Base-by-base conservation (phyloP, 2,329 filamentous ascomycete species). In the Colletotrichum eremochloae region DNA sequence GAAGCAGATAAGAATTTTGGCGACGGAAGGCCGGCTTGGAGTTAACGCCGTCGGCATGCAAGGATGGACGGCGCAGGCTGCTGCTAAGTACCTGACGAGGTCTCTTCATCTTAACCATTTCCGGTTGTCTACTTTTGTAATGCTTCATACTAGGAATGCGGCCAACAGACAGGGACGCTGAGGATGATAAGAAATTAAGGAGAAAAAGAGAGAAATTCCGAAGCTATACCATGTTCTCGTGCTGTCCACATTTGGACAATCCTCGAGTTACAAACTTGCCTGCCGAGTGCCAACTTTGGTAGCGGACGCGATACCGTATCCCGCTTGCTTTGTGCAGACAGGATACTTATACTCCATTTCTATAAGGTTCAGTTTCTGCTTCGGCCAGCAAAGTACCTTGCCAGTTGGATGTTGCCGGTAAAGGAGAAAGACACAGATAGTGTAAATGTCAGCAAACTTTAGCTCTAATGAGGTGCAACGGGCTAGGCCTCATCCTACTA, bases 61-160 rank as follows among this genome's bases (percentile, higher is more conserved):
- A 31, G 67, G 61, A 66, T 55, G 57, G n/a, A 58, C 52, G n/a
- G 67, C 48, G 42, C 31, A 57, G 60, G 58, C 66, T 52, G 52
- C 60, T 36, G 67, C 67, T 57, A 24, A 24, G 24, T 24, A 57
- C 67, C 44, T 52, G 40, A 48, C 12, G 31, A 15, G 4, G 20
- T 38, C n/a, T 58, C 15, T 18, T 29, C 14, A 42, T 11, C 20
- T 58, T 29, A 8, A 31, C 38, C 36, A 20, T 42, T 29, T 15
- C 56, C 38, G n/a, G n/a, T 42, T 14, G n/a, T 42, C 56, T 58
- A 29, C 38, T 9, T 24, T 24, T 40, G n/a, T 5, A 29, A 42
- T 1, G 3, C 12, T 42, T 12, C 38, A 29, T 57, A n/a, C 11
- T 24, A 14, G 11, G 33, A 15, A 57, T 57, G n/a, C 24, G 33